These are phyloP conservation scores for Periglandula ipomoeae DNA, from an alignment of 2,329 filamentous ascomycete genomes.

Conservation along the genomic window DNA sequence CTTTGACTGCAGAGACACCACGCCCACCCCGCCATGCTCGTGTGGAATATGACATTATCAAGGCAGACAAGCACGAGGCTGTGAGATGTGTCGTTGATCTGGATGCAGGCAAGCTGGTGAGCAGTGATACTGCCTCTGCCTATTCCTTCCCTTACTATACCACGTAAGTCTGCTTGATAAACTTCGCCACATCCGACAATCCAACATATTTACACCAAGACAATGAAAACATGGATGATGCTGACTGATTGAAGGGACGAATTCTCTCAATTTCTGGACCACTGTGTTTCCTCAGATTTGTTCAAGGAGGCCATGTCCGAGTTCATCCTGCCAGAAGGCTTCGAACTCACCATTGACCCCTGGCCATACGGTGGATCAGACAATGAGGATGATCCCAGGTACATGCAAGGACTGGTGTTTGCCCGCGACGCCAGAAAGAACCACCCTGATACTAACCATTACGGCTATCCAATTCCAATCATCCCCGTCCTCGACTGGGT, in stretches of 20 bases:
- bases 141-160: conserved; percentile 27
- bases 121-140: conserved; percentile 14
- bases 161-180: background rate
- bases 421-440: conserved; percentile 31
- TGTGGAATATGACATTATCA: conserved; percentile 35
- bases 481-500: conserved; percentile 49
- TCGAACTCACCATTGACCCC: conserved; percentile 36
- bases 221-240: background rate
- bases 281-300: conserved; percentile 31
- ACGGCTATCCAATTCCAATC: conserved; percentile 50
- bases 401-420: conserved; percentile 43
- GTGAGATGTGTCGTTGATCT: conserved; percentile 31
- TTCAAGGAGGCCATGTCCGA: conserved; percentile 39
- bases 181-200: background rate
- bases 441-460: conserved; percentile 51
- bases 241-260: conserved; percentile 21
- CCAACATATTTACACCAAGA: background rate
- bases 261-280: conserved; percentile 30
- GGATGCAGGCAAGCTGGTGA: conserved; percentile 20
- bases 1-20: conserved; percentile 30
- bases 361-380: conserved; percentile 57
- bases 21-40: conserved; percentile 36
- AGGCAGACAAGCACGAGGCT: conserved; percentile 21
- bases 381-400: conserved; percentile 29
- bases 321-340: conserved; percentile 35